Evolutionary conservation across 129 eudicot genomes (phyloP).

Genomic region (Erigeron canadensis): DNA sequence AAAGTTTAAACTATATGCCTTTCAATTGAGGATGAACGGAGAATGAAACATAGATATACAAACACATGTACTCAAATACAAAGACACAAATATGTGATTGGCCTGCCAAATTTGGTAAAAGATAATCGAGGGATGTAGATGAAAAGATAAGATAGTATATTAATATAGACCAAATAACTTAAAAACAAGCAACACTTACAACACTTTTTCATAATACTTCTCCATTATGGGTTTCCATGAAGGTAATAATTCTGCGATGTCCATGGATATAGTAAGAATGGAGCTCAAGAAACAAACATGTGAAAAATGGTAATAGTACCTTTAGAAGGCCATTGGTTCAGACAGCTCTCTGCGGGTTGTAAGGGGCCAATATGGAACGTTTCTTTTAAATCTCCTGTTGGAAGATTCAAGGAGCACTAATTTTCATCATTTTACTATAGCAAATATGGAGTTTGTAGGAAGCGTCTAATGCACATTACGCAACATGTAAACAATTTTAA

Average conservation of each 20-base stretch:
- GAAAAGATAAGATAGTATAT: not conserved
- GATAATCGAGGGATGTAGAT: not conserved
- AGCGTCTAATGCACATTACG: too few relatives aligned
- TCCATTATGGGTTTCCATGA: slow-evolving; percentile 70
- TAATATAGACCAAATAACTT: too few relatives aligned
- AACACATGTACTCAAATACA: not conserved
- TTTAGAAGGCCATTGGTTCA: slow-evolving; percentile 74
- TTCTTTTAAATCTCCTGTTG: slow-evolving; percentile 78
- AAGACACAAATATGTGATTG: not conserved
- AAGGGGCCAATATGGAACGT: slow-evolving; percentile 66
- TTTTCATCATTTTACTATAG: too few relatives aligned
- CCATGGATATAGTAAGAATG: slow-evolving; percentile 21
- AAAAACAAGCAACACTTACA: slow-evolving; percentile 44
- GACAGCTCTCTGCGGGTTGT: slow-evolving; percentile 36
- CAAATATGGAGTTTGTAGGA: too few relatives aligned
- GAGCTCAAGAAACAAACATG: slow-evolving; percentile 16
- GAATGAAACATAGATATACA: too few relatives aligned
- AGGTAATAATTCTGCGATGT: slow-evolving; percentile 60
- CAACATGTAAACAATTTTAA: not conserved
- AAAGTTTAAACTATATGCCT: not conserved
- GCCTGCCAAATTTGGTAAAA: not conserved
- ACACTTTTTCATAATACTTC: slow-evolving; percentile 44
- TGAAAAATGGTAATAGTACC: slow-evolving; percentile 39
- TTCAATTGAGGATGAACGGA: too few relatives aligned
- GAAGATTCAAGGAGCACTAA: not conserved